Base-by-base conservation (phyloP, 2,329 filamentous ascomycete genomes). In the Trichoderma aggressivum region DNA sequence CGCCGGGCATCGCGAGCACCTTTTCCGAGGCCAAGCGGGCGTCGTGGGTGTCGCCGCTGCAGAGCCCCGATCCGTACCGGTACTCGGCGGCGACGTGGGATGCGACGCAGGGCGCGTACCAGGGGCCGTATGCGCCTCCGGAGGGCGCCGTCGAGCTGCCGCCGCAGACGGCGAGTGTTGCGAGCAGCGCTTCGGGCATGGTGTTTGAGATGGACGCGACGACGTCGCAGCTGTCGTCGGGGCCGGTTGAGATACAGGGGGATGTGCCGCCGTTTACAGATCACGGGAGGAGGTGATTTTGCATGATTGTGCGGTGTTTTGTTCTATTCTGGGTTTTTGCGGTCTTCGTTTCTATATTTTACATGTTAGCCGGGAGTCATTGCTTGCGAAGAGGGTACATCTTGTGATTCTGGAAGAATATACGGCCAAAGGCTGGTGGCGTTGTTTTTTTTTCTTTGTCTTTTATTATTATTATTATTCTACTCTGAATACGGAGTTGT, bases 201-300 rank as follows among this genome's bases (percentile, higher is more conserved):
- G 36, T 67, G 8, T 74, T 63, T 66, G 74, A 75, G 63, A 74
- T 75, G 73, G 74, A 75, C 21, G 74, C 55, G 10, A 64, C 68
- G 14, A 59, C 66, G 3, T 56, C 56, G 63, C 60, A 16, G 55
- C 18, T 16, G 30, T 32, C 39, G 28, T 14, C 50, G 18, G 24
- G 67, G 12, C 26, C 56, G 26, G 72, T 34, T 21, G 74, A 75
- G 53, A 72, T 75, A 70, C 71, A 65, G 32, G 73, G 71, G 5
- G 71, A 69, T 16, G 26, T 68, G 7, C 73, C 73, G 36, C 72
- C 73, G n/a, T 32, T 21, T 26, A 32, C 28, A 34, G 53, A 55
- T 5, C 64, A n/a, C 7, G 53, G 53, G 53, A 55, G 63, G 36
- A 61, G 24, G 67, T 61, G 55, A 62, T 60, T 18, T 47, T 11